Percentiles rank a stretch among this genome's conserved stretches.
Conservation (phyloP, 2,329 filamentous ascomycete species). For the Peltaster fructicola region DNA sequence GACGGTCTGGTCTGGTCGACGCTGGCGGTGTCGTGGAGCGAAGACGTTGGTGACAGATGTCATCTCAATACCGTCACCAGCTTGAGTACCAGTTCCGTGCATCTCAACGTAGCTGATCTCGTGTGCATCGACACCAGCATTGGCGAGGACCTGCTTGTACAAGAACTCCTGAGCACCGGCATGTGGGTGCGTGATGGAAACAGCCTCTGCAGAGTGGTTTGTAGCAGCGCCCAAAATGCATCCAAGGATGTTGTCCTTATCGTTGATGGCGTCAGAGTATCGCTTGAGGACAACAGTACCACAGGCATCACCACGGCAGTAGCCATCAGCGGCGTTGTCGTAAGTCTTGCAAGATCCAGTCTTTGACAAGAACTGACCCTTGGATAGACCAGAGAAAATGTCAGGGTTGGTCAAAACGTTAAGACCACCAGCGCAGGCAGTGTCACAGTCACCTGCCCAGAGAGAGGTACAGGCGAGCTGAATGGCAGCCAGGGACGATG, state of each 20-base stretch:
- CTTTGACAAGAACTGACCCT: slow-evolving; percentile 62
- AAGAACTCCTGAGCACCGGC: slow-evolving; percentile 56
- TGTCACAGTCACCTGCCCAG: slow-evolving; percentile 62
- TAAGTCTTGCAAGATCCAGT: slow-evolving; percentile 65
- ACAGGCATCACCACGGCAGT: slow-evolving; percentile 63
- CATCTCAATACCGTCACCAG: slow-evolving; percentile 71
- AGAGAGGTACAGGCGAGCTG: slow-evolving; percentile 56
- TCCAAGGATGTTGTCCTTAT: slow-evolving; percentile 55
- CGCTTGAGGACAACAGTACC: slow-evolving; percentile 63
- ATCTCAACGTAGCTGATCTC: slow-evolving; percentile 76
- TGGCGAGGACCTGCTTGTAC: slow-evolving; percentile 51
- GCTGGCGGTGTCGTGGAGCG: slow-evolving; percentile 34
- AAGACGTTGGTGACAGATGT: slow-evolving; percentile 51
- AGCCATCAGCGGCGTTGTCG: slow-evolving; percentile 64
- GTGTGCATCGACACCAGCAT: slow-evolving; percentile 56
- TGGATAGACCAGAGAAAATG: slow-evolving; percentile 57
- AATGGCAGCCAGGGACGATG: slow-evolving; percentile 54
- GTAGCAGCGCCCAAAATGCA: slow-evolving; percentile 59
- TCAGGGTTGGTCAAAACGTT: slow-evolving; percentile 69
- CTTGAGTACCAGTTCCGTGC: slow-evolving; percentile 78
- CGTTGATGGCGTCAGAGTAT: slow-evolving; percentile 57
- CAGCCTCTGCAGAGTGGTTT: slow-evolving; percentile 65
- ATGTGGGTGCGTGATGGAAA: slow-evolving; percentile 73
- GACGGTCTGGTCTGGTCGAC: slow-evolving; percentile 31
- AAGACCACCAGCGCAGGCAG: slow-evolving; percentile 60